Conservation (phyloP, 2,329 filamentous ascomycete species). For the Ceratocystis lukuohia region DNA sequence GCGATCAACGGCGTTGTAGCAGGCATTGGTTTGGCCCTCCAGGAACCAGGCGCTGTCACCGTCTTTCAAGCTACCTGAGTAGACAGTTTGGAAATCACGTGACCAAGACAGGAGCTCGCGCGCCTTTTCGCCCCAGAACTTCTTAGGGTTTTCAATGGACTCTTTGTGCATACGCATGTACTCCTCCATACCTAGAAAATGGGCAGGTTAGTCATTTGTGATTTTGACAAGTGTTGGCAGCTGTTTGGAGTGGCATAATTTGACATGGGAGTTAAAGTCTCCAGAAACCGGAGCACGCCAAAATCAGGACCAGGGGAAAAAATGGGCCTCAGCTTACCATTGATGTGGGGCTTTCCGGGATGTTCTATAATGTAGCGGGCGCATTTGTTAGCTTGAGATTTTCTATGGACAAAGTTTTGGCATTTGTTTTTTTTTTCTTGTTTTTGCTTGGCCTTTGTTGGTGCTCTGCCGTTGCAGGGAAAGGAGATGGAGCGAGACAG, state of each 20-base stretch:
- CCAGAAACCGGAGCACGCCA: constrained; percentile 1
- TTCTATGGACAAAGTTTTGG: constrained; percentile 9
- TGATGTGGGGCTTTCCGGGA: constrained; percentile 54
- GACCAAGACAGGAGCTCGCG: constrained; percentile 85
- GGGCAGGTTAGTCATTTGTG: not conserved
- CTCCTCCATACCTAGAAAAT: constrained; percentile 43
- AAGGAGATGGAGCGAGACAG: not conserved
- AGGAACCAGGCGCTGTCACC: constrained; percentile 92
- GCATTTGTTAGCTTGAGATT: constrained; percentile 26
- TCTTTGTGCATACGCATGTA: constrained; percentile 60
- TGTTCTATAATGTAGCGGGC: constrained; percentile 39
- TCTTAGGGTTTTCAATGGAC: constrained; percentile 77
- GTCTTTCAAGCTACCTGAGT: constrained; percentile 57
- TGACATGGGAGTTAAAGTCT: not conserved
- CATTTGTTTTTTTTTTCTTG: not conserved
- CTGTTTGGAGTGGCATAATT: not conserved
- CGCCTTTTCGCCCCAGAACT: constrained; percentile 79
- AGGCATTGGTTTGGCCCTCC: constrained; percentile 86
- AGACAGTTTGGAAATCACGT: constrained; percentile 81
- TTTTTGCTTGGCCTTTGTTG: not conserved
- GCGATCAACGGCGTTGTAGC: constrained; percentile 93
- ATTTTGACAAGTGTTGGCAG: not conserved
- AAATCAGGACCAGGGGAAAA: constrained; percentile 21
- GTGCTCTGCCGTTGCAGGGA: not conserved
- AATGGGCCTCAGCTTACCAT: constrained; percentile 35